Percentiles rank a stretch among this genome's conserved stretches.
Evolutionary conservation across 208 protist genomes (phyloP).

Genomic region (Naegleria fowleri): DNA sequence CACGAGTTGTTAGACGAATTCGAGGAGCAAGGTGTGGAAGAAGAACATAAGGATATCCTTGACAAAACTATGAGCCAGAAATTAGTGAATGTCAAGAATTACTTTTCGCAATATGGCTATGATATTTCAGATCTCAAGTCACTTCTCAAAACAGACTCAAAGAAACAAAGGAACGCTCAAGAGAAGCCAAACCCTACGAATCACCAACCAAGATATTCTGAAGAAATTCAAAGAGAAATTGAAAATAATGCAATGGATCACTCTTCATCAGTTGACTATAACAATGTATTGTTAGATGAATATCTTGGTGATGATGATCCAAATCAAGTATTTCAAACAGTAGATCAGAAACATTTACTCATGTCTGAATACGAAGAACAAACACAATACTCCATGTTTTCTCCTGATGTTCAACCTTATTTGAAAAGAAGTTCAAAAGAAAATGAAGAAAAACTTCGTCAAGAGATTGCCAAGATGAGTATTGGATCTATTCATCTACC

Average conservation of each 20-base stretch:
- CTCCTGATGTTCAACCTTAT: neutral
- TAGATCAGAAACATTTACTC: neutral
- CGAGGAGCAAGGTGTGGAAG: neutral
- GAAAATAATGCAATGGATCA: neutral
- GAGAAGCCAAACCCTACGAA: neutral
- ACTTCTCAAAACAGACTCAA: neutral
- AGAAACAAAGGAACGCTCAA: neutral
- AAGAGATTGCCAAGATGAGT: neutral
- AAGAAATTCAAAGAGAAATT: neutral
- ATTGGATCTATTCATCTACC: neutral
- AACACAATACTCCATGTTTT: neutral
- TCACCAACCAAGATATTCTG: neutral
- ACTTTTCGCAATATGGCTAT: neutral
- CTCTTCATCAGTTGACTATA: too few relatives aligned
- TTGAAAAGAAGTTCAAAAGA: neutral
- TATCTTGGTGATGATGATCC: neutral
- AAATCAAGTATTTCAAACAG: neutral
- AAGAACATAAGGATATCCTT: neutral
- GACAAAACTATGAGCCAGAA: neutral
- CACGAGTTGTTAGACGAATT: neutral
- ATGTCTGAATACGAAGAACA: neutral
- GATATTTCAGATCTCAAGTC: neutral
- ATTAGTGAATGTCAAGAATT: neutral
- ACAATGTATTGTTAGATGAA: too few relatives aligned
- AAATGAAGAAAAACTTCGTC: neutral